A percentile compares a stretch with the other conserved stretches of the same genome.
phyloP scores from a whole-genome alignment of 2,329 filamentous ascomycete genomes.

The Niveomyces coronatus region DNA sequence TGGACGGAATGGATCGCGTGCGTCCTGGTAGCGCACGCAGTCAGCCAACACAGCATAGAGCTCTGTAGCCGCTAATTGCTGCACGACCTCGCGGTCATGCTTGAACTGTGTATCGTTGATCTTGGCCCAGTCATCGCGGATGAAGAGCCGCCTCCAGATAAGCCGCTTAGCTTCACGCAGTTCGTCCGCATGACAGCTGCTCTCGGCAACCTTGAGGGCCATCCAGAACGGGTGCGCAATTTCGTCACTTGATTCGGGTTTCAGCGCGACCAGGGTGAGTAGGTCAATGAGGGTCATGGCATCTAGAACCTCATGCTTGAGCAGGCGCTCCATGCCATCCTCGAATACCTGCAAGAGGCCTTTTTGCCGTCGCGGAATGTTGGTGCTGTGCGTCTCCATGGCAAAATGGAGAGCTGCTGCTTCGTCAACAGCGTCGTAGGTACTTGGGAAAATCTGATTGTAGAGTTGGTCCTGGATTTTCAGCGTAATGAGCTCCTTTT shows the following conservation, averaged over 20 bases:
- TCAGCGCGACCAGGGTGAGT: constrained; percentile 60
- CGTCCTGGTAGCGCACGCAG: constrained; percentile 47
- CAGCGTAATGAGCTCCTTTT: constrained; percentile 57
- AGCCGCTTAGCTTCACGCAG: constrained; percentile 46
- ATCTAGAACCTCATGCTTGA: constrained; percentile 63
- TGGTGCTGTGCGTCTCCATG: constrained; percentile 53
- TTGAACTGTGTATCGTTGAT: constrained; percentile 71
- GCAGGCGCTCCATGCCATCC: constrained; percentile 56
- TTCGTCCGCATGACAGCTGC: constrained; percentile 44
- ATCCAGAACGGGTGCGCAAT: constrained; percentile 62
- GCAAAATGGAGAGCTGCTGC: constrained; percentile 68
- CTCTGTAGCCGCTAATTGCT: constrained; percentile 52
- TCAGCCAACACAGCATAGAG: constrained; percentile 57
- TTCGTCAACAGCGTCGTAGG: constrained; percentile 66
- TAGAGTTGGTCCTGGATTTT: constrained; percentile 73
- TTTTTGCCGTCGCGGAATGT: constrained; percentile 47
- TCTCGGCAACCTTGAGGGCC: constrained; percentile 53
- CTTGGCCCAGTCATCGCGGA: constrained; percentile 73
- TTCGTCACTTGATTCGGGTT: constrained; percentile 38
- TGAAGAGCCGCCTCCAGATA: constrained; percentile 81
- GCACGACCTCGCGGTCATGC: constrained; percentile 57
- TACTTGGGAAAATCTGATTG: constrained; percentile 55
- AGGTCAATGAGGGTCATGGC: constrained; percentile 58
- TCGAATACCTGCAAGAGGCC: constrained; percentile 63
- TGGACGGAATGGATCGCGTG: constrained; percentile 32